Conservation (phyloP, 352 stramenopile species). For the Pythium oligandrum region DNA sequence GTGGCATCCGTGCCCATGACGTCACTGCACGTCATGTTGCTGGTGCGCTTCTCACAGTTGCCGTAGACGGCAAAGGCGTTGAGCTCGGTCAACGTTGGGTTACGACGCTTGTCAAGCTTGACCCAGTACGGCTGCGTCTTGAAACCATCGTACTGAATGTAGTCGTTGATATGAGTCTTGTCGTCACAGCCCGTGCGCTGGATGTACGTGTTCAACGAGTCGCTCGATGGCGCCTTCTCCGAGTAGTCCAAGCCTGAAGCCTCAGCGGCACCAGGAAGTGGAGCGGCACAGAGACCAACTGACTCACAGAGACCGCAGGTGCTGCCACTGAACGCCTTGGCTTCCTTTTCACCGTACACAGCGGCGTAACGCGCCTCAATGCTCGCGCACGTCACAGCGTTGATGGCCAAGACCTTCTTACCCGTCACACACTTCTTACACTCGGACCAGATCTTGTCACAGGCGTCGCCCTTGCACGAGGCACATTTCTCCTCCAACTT, state of each 20-base stretch:
- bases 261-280: slow-evolving; percentile 51
- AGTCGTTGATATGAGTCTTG: slow-evolving; percentile 45
- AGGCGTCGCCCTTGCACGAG: slow-evolving; percentile 25
- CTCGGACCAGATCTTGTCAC: slow-evolving; percentile 20
- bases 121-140: slow-evolving; percentile 40
- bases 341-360: slow-evolving; percentile 16
- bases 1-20: slow-evolving; percentile 46
- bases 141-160: slow-evolving; percentile 59
- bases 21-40: slow-evolving; percentile 53
- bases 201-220: slow-evolving; percentile 34
- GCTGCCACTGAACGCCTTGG: slow-evolving; percentile 11
- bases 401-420: slow-evolving; percentile 20
- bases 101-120: slow-evolving; percentile 42
- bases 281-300: slow-evolving; percentile 51
- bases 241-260: slow-evolving; percentile 59
- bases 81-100: slow-evolving; percentile 58
- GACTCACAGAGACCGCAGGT: slow-evolving; percentile 38
- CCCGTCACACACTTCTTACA: slow-evolving; percentile 29
- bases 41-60: slow-evolving; percentile 39
- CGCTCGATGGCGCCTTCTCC: slow-evolving; percentile 22
- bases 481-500: slow-evolving; percentile 39
- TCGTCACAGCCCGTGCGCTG: slow-evolving; percentile 73
- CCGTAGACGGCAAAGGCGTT: slow-evolving; percentile 45
- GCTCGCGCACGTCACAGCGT: slow-evolving; percentile 22
- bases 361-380: slow-evolving; percentile 25